Conservation (phyloP, 2,329 filamentous ascomycete species). For the Periglandula ipomoeae region DNA sequence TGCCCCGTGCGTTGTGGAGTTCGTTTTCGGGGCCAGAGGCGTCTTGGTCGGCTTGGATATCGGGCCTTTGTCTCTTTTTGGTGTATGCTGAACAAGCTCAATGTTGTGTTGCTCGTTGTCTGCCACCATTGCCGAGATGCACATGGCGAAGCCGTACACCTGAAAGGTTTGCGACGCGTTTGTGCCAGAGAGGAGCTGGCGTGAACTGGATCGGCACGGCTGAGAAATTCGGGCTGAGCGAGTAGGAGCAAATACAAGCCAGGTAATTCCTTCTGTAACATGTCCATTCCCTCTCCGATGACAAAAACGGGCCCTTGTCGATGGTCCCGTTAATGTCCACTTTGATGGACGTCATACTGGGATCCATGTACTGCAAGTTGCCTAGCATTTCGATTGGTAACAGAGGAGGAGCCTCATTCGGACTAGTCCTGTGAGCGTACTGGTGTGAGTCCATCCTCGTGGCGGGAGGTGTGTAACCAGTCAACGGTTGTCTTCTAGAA, state of each 20-base stretch:
- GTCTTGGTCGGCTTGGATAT: conserved; percentile 64
- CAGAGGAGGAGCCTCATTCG: conserved; percentile 43
- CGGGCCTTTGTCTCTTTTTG: conserved; percentile 83
- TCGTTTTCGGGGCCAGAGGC: conserved; percentile 57
- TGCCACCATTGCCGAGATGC: conserved; percentile 74
- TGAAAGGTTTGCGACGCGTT: conserved; percentile 41
- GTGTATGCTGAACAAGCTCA: conserved; percentile 82
- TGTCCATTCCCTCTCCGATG: conserved; percentile 70
- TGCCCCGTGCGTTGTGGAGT: conserved; percentile 39
- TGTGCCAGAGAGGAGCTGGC: conserved; percentile 14
- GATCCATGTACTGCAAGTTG: conserved; percentile 52
- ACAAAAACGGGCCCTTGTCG: conserved; percentile 81
- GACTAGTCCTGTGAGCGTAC: conserved; percentile 22
- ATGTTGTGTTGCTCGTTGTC: conserved; percentile 67
- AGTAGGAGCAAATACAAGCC: conserved; percentile 72
- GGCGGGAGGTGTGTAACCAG: conserved; percentile 31
- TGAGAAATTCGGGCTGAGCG: conserved; percentile 48
- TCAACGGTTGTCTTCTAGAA: conserved; percentile 38
- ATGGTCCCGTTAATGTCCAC: conserved; percentile 71
- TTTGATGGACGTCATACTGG: conserved; percentile 42
- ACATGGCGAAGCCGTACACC: conserved; percentile 71
- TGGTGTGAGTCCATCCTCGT: conserved; percentile 41
- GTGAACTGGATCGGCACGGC: conserved; percentile 42
- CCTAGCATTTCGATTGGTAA: conserved; percentile 42
- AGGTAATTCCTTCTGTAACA: conserved; percentile 92